Base-by-base conservation (phyloP, 2,329 filamentous ascomycete species). In the Bertia moriformis region DNA sequence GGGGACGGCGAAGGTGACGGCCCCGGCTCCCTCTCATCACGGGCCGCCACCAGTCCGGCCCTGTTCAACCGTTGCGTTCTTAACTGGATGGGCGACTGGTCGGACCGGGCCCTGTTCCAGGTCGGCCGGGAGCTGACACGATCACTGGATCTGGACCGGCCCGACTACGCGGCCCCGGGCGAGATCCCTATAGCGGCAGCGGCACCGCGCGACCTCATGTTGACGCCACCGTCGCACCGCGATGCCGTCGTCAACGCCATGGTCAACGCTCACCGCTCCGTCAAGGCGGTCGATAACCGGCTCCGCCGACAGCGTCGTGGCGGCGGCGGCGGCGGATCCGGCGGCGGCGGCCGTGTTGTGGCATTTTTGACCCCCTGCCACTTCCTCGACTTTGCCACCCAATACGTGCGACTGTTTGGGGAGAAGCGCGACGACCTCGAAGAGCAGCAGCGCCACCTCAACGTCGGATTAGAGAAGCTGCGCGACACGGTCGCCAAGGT, bases 21-120 rank as follows among this genome's bases (percentile, higher is more conserved):
- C n/a, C n/a, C n/a, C n/a, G 22, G 22, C 22, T 7, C 7, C 7
- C 65, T 98, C 4, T 91, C 85, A 2, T 94, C 87, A 19, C 96
- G 95, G 65, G 91, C 91, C 41, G 93, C 91, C 19, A 98, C 93
- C 3, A 94, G 87, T 71, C 91, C 91, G 43, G 91, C 91, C 30
- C 64, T 98, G 52, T 98, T 98, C 80, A 98, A 98, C 66, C 82
- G 91, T 70, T 98, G 91, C 55, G 91, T 98, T 38, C 79, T 98
- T 50, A 98, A 98, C 63, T 98, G 91, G 91, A 95, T 98, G 57
- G 91, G 91, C 46, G 91, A 98, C 62, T 98, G 91, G 91, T 98
- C 91, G 39, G 91, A 98, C 58, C 91, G 98, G 63, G 91, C 91
- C 27, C 72, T 98, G 15, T 98, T 93, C 78, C 93, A 98, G 60